Base-by-base conservation (phyloP, 768 basidiomycete species). In the Auriculariales sp. region DNA sequence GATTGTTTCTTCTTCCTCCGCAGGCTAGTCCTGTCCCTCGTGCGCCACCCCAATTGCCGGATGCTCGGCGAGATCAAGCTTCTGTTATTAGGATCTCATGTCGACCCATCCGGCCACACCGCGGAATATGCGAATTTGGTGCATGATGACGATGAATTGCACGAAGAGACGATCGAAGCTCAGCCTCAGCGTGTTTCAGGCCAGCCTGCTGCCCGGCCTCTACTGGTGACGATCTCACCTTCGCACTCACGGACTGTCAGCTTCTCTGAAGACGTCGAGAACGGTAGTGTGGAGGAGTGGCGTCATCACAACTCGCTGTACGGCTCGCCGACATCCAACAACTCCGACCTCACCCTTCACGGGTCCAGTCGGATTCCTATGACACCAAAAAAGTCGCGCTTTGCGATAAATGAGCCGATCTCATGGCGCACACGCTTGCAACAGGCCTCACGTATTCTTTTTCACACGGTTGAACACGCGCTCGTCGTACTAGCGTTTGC, bases 401-500 rank as follows among this genome's bases (percentile, higher is more conserved):
- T 11, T 50, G 47, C 57, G 48, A 17, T 44, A 56, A n/a, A n/a
- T n/a, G n/a, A n/a, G n/a, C 7, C 29, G 71, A 2, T 48, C 72
- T 10, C 60, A 55, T 28, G 70, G 71, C 33, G 57, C 79, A n/a
- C n/a, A n/a, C n/a, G n/a, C n/a, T n/a, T n/a, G n/a, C n/a, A n/a
- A n/a, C n/a, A n/a, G n/a, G n/a, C 71, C 72, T 17, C 64, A 63
- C n/a, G 64, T 56, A 5, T 62, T 61, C 2, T 83, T 82, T 50
- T 71, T 70, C 2, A 70, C 74, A 15, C 15, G 3, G 49, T 74
- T 12, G 83, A 91, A 60, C 68, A 83, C 31, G 57, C 59, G 10
- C 71, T 92, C 9, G 73, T 95, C 12, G 66, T 90, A 46, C 78
- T 82, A 12, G 93, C 75, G 3, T 81, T 83, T 47, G 73, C 68